Evolutionary conservation across 306 rosid species (phyloP).

Genomic region (Quercus variabilis): DNA sequence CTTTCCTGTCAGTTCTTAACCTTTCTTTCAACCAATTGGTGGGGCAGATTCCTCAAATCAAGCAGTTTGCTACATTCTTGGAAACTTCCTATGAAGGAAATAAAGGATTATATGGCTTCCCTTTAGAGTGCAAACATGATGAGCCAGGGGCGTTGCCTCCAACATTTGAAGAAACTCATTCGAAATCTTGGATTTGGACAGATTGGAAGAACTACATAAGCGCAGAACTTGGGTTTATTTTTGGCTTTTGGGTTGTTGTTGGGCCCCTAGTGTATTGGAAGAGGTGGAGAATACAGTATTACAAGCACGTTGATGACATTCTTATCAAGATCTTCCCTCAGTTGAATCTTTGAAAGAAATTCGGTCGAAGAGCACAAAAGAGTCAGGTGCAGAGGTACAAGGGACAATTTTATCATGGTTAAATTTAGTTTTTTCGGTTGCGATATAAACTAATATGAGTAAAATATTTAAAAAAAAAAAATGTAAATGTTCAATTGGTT

Average conservation of each 20-base stretch:
- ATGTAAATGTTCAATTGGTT: too few relatives aligned
- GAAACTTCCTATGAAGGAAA: conserved; percentile 30
- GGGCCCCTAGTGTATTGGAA: background rate
- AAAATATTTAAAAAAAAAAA: too few relatives aligned
- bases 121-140: background rate
- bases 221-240: background rate
- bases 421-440: too few relatives aligned
- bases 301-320: too few relatives aligned
- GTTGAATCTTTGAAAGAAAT: background rate
- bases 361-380: too few relatives aligned
- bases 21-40: conserved; percentile 30
- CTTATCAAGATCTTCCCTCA: background rate
- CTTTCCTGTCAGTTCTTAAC: conserved; percentile 23
- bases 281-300: background rate
- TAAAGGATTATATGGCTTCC: conserved; percentile 27
- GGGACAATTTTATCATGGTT: background rate
- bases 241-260: background rate
- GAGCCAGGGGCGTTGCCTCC: background rate
- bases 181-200: background rate
- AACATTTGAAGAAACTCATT: background rate
- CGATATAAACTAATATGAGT: too few relatives aligned
- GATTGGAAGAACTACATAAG: background rate
- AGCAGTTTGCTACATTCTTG: conserved; percentile 37
- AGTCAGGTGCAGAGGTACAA: background rate
- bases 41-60: conserved; percentile 27